Evolutionary conservation across 73 alveolate genomes (phyloP).

Genomic region (Symbiodinium natans): DNA sequence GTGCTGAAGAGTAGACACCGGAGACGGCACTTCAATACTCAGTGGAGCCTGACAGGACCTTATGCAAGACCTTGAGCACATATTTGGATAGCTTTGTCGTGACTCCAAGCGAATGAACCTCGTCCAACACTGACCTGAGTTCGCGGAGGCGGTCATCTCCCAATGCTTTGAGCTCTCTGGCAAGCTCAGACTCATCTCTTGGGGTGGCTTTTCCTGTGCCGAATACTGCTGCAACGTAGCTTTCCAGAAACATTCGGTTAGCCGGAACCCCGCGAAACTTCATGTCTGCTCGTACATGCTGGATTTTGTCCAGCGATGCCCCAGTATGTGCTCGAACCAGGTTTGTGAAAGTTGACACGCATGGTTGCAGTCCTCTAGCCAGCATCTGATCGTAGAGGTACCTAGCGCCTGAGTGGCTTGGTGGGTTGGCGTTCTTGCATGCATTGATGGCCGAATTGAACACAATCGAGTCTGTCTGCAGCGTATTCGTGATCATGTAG

Average conservation of each 20-base stretch:
- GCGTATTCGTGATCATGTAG: background rate
- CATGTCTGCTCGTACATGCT: background rate
- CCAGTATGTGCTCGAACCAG: background rate
- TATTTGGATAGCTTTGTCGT: too few relatives aligned
- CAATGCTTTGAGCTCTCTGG: too few relatives aligned
- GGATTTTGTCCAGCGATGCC: background rate
- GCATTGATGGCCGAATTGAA: background rate
- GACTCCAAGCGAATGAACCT: too few relatives aligned
- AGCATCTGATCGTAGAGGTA: background rate
- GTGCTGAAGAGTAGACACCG: too few relatives aligned
- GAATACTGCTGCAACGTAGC: too few relatives aligned
- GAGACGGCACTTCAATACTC: too few relatives aligned
- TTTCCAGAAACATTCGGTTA: background rate
- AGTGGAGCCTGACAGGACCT: too few relatives aligned
- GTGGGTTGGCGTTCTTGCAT: background rate
- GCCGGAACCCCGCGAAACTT: background rate
- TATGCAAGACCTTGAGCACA: too few relatives aligned
- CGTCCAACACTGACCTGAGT: too few relatives aligned
- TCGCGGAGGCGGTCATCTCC: too few relatives aligned
- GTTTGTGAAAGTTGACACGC: background rate
- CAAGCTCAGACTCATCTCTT: too few relatives aligned
- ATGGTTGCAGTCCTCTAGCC: background rate
- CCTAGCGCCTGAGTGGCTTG: background rate
- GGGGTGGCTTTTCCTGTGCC: too few relatives aligned
- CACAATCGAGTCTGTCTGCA: background rate